phyloP scores from a whole-genome alignment of 495 filamentous ascomycete genomes.

The Sporormia fimetaria region DNA sequence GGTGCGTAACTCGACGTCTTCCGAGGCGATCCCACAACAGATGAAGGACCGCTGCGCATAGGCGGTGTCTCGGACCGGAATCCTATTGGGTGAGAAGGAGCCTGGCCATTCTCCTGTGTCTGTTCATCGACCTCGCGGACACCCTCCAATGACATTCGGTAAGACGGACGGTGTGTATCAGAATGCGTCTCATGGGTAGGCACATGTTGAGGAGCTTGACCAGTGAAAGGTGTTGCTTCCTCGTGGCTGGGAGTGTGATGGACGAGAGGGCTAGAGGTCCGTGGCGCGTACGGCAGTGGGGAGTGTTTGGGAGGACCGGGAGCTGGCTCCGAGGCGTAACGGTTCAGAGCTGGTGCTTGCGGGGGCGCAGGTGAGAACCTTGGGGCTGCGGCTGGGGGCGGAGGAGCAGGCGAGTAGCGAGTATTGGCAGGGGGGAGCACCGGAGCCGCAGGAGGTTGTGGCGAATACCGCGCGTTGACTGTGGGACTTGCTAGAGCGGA shows the following conservation, averaged over 20 bases:
- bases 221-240: conserved; percentile 9
- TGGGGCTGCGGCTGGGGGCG: conserved; percentile 33
- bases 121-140: conserved; percentile 21
- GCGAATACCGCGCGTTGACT: conserved; percentile 18
- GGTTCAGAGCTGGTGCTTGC: conserved; percentile 29
- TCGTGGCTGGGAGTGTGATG: conserved; percentile 43
- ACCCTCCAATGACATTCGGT: conserved; percentile 15
- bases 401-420: conserved; percentile 26
- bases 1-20: conserved; percentile 30
- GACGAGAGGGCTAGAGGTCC: conserved; percentile 76
- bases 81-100: conserved; percentile 18
- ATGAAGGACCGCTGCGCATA: conserved; percentile 28
- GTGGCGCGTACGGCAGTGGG: conserved; percentile 60
- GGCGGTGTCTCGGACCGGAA: conserved; percentile 22
- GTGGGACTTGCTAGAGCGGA: conserved; percentile 12
- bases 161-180: conserved; percentile 5
- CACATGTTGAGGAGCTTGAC: conserved; percentile 11
- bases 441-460: conserved; percentile 6
- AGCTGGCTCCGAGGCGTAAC: conserved; percentile 15
- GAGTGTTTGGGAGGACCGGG: conserved; percentile 32
- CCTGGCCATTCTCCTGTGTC: conserved; percentile 6
- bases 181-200: conserved; percentile 24
- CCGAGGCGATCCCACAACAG: conserved; percentile 43
- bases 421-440: conserved; percentile 7
- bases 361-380: conserved; percentile 44